Evolutionary conservation across 306 rosid genomes (phyloP).

Genomic region (Oxytropis ochrocephala): DNA sequence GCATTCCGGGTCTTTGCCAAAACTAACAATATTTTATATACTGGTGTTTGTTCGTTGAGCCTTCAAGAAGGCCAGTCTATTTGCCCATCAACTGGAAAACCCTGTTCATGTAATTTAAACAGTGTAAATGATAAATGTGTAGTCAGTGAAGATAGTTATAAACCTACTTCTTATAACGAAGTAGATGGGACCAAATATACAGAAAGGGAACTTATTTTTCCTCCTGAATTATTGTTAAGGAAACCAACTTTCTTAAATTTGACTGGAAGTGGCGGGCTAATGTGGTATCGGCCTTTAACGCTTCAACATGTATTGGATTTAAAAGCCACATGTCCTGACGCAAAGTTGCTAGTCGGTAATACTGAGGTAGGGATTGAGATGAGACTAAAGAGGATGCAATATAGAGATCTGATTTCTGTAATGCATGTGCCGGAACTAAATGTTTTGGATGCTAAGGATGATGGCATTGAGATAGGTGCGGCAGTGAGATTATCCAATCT

Average conservation of each 20-base stretch:
- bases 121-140: conserved; percentile 32
- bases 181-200: conserved; percentile 73
- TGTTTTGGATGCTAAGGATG: conserved; percentile 48
- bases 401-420: conserved; percentile 60
- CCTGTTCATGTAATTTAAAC: conserved; percentile 67
- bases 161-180: conserved; percentile 56
- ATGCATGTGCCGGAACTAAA: conserved; percentile 74
- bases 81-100: conserved; percentile 93
- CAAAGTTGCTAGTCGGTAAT: conserved; percentile 84
- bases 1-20: conserved; percentile 90
- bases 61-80: conserved; percentile 44
- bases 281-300: conserved; percentile 75
- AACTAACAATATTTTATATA: conserved; percentile 51
- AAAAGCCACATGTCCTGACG: conserved; percentile 64
- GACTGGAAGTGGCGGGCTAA: conserved; percentile 73
- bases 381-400: conserved; percentile 71
- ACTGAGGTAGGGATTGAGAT: conserved; percentile 95
- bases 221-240: conserved; percentile 71
- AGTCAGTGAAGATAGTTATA: conserved; percentile 29
- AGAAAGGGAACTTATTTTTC: conserved; percentile 88
- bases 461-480: conserved; percentile 85
- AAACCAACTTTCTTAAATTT: conserved; percentile 44
- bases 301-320: conserved; percentile 65
- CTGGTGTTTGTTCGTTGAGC: conserved; percentile 45
- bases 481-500: conserved; percentile 81